phyloP scores from a whole-genome alignment of 495 filamentous ascomycete genomes.

The Parathielavia hyrcaniae region DNA sequence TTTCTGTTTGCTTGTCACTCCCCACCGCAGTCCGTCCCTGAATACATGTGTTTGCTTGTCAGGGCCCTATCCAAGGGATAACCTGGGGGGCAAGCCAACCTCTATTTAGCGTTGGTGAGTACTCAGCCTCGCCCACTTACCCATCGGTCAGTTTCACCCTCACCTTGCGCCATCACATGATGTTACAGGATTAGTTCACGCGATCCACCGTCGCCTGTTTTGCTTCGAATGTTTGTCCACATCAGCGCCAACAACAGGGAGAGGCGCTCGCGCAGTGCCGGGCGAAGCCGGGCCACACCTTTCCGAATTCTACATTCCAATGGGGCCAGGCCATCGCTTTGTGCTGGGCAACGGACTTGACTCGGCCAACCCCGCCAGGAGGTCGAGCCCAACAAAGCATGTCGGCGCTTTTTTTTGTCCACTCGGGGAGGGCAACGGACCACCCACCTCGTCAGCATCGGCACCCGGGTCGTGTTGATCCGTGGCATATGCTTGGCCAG shows the following conservation, averaged over 20 bases:
- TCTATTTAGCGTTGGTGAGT: slow-evolving; percentile 1
- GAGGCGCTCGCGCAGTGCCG: not conserved
- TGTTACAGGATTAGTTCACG: slow-evolving; percentile 8
- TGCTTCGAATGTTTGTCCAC: not conserved
- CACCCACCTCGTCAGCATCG: slow-evolving; percentile 1
- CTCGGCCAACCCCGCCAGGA: slow-evolving; percentile 1
- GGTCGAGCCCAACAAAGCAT: slow-evolving; percentile 9
- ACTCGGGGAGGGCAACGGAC: not conserved
- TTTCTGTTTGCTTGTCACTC: not conserved
- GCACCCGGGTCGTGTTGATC: not conserved
- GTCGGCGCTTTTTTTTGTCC: slow-evolving; percentile 10
- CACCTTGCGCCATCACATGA: slow-evolving; percentile 4
- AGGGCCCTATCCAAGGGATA: slow-evolving; percentile 1
- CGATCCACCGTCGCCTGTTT: not conserved
- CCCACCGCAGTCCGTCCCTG: not conserved
- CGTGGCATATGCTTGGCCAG: slow-evolving; percentile 1
- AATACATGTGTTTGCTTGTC: slow-evolving; percentile 5
- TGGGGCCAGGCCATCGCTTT: slow-evolving; percentile 1
- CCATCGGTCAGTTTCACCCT: slow-evolving; percentile 4
- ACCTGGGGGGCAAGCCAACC: not conserved
- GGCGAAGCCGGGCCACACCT: slow-evolving; percentile 1
- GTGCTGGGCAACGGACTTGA: not conserved
- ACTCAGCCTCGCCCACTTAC: slow-evolving; percentile 5
- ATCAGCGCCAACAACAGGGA: slow-evolving; percentile 5
- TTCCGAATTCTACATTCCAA: slow-evolving; percentile 3